Evolutionary conservation across 345 rosid species (phyloP).

Genomic region (Anastatica hierochuntica): DNA sequence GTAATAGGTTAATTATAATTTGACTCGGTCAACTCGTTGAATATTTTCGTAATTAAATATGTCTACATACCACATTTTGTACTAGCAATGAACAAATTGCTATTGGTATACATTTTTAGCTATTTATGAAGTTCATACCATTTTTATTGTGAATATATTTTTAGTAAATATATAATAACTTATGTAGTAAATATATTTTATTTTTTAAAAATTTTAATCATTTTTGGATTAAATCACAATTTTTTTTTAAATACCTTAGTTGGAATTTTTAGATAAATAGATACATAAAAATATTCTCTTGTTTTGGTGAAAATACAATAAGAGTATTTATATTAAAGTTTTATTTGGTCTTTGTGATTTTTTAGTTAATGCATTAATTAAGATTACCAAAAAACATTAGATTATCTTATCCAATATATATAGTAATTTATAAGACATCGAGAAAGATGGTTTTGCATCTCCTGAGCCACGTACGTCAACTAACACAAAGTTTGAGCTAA

Average conservation of each 20-base stretch:
- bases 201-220: no score
- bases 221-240: no score
- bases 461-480: slow-evolving; percentile 1
- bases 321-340: background rate
- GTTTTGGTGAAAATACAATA: background rate
- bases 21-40: slow-evolving; percentile 14
- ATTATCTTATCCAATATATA: no score
- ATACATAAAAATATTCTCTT: no score
- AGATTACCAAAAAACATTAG: no score
- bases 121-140: background rate
- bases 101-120: background rate
- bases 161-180: no score
- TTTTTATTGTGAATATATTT: background rate
- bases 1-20: slow-evolving; percentile 4
- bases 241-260: no score
- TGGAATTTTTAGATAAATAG: no score
- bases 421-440: no score
- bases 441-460: background rate
- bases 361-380: no score
- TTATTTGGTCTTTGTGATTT: background rate
- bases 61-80: background rate
- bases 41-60: background rate
- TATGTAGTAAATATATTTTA: no score
- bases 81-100: no score
- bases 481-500: slow-evolving; percentile 2